phyloP scores from a whole-genome alignment of 371 early-diverging fungal species.

The Mucor circinelloides region DNA sequence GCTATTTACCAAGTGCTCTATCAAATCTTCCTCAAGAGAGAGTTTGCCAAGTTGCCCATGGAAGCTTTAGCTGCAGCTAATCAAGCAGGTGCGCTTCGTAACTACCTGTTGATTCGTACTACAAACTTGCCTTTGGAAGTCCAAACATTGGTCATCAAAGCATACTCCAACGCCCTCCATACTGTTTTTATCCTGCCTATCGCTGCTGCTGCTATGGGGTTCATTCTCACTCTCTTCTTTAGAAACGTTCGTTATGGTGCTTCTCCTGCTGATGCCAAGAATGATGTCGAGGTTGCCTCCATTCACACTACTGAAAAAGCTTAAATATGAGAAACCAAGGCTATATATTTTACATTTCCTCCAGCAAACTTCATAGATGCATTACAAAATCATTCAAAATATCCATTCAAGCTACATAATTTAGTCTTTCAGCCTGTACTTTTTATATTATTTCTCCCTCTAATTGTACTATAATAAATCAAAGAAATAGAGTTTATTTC shows the following conservation, averaged over 20 bases:
- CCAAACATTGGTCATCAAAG: conserved; percentile 49
- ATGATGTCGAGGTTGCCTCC: conserved; percentile 9
- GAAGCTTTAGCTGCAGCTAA: conserved; percentile 23
- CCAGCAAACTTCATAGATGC: not conserved
- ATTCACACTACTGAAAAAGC: not conserved
- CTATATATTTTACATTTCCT: not conserved
- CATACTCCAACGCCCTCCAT: conserved; percentile 61
- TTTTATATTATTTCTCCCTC: not conserved
- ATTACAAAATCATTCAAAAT: not conserved
- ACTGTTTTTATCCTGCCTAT: conserved; percentile 61
- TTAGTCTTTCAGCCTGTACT: not conserved
- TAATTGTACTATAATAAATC: not conserved
- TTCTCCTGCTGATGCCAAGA: not conserved
- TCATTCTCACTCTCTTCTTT: conserved; percentile 55
- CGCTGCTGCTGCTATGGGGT: conserved; percentile 55
- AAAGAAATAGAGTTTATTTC: too few species aligned
- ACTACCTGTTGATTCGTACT: conserved; percentile 35
- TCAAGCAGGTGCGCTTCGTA: conserved; percentile 34
- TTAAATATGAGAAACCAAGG: not conserved
- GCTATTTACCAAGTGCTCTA: conserved; percentile 43
- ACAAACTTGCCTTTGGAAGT: conserved; percentile 33
- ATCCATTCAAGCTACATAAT: not conserved
- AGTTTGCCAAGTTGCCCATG: conserved; percentile 23
- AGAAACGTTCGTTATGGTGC: conserved; percentile 37
- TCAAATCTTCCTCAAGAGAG: conserved; percentile 19